A percentile compares a stretch with the other conserved stretches of the same genome.
Evolutionary conservation across 108 stramenopile species (phyloP).

Genomic region (Mediolabrus comicus): DNA sequence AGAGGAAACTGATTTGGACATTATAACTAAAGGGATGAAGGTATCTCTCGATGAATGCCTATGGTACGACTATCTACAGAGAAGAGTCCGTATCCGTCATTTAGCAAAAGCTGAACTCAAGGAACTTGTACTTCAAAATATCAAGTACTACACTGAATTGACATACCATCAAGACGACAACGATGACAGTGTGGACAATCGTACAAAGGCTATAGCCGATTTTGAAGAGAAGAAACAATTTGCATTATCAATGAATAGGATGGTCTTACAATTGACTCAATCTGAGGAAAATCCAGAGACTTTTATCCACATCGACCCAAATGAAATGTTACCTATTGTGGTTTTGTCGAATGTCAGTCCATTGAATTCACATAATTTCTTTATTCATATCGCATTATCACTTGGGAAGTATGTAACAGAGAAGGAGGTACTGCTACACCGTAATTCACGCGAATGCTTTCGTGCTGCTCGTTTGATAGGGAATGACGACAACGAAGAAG

Average conservation of each 20-base stretch:
- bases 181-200: too few species aligned
- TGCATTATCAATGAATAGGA: neutral
- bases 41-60: neutral
- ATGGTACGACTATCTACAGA: conserved; percentile 6
- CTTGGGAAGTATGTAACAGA: conserved; percentile 25
- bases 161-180: too few species aligned
- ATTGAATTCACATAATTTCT: neutral
- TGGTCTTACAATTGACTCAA: neutral
- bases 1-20: neutral
- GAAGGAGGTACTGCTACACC: neutral
- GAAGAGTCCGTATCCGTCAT: conserved; percentile 1
- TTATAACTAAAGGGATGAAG: neutral
- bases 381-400: conserved; percentile 6
- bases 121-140: neutral
- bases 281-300: neutral
- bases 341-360: conserved; percentile 15
- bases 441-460: conserved; percentile 5
- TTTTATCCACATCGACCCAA: neutral
- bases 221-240: neutral
- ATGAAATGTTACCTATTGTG: neutral
- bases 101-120: neutral
- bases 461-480: neutral
- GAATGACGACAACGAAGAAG: neutral
- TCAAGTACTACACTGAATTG: neutral
- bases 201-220: neutral